Evolutionary conservation across 23 red algal genomes (phyloP), one percentile per base, ranked within the genome.

Genomic region (Gracilariopsis chorda): DNA sequence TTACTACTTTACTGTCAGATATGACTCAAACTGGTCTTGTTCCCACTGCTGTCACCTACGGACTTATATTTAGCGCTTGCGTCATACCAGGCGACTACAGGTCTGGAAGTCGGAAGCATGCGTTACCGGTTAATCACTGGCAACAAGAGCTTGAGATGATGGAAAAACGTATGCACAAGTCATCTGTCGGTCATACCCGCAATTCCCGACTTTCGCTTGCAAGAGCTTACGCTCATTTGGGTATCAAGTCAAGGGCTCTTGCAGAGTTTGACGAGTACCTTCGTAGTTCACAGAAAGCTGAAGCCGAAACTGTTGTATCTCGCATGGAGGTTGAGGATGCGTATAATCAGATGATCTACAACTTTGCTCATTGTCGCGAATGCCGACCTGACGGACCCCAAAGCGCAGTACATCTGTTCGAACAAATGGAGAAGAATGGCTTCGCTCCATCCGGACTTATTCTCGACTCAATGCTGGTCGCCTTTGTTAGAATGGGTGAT

Each of bases 291-390:
- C 51, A 72, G 65, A 27, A 16, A 27, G 23, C 12, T 23, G 44
- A 62, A 51, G 19, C 17, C 5, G 21, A 84, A 3, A 20, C 46
- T 11, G 40, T 73, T 37, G 67, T 23, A 46, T 80, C 76, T 59
- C 48, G 48, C 35, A 57, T 80, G 48, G 57, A 69, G 28, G 34
- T 84, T 68, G 85, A 89, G 21, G 72, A 89, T 48, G 68, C 85
- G 4, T 91, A 51, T 72, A 42, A 67, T 59, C 75, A 80, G 60
- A 91, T 91, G 88, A 91, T 91, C 27, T 70, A 63, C 60, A 80
- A 91, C 52, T 70, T 91, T 70, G 88, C 88, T 21, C 53, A 91
- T 75, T 91, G 88, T 44, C 73, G 88, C 10, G 74, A 82, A 44
- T 48, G 75, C 44, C 80, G 58, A 28, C 53, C 75, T 19, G 88